Conservation (phyloP, 2,329 filamentous ascomycete species). For the Camptophora hylomeconis region DNA sequence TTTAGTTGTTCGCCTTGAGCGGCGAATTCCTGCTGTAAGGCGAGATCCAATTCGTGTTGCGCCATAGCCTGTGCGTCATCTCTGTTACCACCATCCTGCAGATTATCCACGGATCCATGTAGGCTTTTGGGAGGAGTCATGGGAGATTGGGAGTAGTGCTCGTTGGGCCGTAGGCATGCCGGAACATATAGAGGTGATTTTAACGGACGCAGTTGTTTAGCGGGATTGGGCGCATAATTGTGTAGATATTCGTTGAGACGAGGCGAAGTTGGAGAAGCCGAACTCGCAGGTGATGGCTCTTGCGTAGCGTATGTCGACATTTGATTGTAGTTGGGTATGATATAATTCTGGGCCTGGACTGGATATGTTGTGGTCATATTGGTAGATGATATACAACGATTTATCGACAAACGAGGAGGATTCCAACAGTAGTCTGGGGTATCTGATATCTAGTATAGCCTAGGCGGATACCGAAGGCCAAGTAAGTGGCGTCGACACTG, state of each 20-base stretch:
- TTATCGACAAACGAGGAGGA: too few species aligned
- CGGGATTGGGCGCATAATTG: slow-evolving; percentile 24
- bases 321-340: slow-evolving; percentile 16
- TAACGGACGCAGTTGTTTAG: slow-evolving; percentile 44
- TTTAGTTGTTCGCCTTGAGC: slow-evolving; percentile 40
- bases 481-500: too few species aligned
- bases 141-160: slow-evolving; percentile 34
- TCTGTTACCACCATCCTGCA: slow-evolving; percentile 13
- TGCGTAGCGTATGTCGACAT: slow-evolving; percentile 22
- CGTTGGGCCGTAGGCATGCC: slow-evolving; percentile 48
- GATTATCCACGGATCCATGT: slow-evolving; percentile 40
- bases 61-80: slow-evolving; percentile 9
- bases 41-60: slow-evolving; percentile 12
- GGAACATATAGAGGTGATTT: slow-evolving; percentile 51
- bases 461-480: neutral
- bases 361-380: slow-evolving; percentile 15
- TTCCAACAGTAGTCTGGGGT: too few species aligned
- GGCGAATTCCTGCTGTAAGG: slow-evolving; percentile 35
- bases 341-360: slow-evolving; percentile 16
- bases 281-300: slow-evolving; percentile 32
- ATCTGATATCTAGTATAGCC: neutral
- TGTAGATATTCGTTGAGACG: slow-evolving; percentile 26
- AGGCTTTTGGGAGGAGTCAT: slow-evolving; percentile 40
- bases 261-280: slow-evolving; percentile 40
- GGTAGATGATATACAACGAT: too few species aligned